Conservation (phyloP, 176 grass and related monocot genomes). For the Alloteropsis semialata region DNA sequence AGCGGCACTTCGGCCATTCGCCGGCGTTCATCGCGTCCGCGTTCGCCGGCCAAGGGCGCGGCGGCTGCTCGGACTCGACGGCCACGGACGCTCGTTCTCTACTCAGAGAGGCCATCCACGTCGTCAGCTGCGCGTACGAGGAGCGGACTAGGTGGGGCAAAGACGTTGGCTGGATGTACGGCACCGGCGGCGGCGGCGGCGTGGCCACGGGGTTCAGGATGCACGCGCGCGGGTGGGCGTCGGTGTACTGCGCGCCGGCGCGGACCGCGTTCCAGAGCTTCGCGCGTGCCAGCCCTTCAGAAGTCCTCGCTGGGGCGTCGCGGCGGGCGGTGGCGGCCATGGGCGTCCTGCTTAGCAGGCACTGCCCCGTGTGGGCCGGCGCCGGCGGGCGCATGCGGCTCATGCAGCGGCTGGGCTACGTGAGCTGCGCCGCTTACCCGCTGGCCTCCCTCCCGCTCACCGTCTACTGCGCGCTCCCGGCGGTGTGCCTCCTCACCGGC, state of each 20-base stretch:
- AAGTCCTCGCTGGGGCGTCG: conserved; percentile 41
- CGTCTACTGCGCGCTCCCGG: conserved; percentile 61
- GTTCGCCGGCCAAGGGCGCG: conserved; percentile 25
- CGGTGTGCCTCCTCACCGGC: conserved; percentile 55
- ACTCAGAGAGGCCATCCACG: conserved; percentile 62
- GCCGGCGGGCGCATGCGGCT: conserved; percentile 32
- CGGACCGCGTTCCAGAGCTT: conserved; percentile 44
- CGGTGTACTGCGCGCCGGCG: conserved; percentile 55
- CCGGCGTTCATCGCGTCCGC: conserved; percentile 47
- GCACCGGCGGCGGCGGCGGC: conserved; percentile 19
- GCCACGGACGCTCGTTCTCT: conserved; percentile 2
- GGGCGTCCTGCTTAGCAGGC: conserved; percentile 48
- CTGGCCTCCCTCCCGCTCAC: conserved; percentile 56
- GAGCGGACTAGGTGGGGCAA: conserved; percentile 66
- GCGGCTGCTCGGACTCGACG: background rate
- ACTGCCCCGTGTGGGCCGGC: conserved; percentile 57
- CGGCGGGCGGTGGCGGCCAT: conserved; percentile 48
- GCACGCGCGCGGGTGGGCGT: conserved; percentile 71
- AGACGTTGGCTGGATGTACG: conserved; percentile 66
- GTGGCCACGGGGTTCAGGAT: conserved; percentile 54
- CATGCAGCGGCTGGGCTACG: conserved; percentile 57
- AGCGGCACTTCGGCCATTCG: conserved; percentile 52
- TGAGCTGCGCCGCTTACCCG: conserved; percentile 44
- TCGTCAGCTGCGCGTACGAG: conserved; percentile 68
- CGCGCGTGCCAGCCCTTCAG: conserved; percentile 18